A percentile compares a stretch with the other conserved stretches of the same genome.
phyloP scores from a whole-genome alignment of 2,329 filamentous ascomycete species.

The Cryphonectria parasitica region DNA sequence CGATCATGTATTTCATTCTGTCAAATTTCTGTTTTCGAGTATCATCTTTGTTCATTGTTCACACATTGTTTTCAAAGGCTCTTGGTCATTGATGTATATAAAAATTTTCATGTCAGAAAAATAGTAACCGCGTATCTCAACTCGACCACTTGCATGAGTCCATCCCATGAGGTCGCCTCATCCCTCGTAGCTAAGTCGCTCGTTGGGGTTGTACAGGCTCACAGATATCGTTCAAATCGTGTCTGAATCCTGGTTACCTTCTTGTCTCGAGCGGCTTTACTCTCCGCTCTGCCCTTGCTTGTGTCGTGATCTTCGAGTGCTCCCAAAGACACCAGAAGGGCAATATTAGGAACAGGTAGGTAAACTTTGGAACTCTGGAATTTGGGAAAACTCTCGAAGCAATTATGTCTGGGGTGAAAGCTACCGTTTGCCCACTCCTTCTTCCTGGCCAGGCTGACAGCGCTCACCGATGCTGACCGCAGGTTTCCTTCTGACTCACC shows the following conservation, averaged over 20 bases:
- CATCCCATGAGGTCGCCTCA: not conserved
- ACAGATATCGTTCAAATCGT: not conserved
- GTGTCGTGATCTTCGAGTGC: not conserved
- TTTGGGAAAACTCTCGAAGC: not conserved
- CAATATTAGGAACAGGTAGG: not conserved
- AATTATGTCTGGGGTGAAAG: not conserved
- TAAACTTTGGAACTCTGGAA: not conserved
- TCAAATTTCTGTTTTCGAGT: not conserved
- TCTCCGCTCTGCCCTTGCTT: not conserved
- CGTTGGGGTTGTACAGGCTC: no score
- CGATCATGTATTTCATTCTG: not conserved
- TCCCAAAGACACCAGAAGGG: not conserved
- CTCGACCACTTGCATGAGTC: not conserved
- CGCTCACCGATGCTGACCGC: not conserved
- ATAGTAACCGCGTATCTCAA: not conserved
- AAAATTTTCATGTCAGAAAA: not conserved
- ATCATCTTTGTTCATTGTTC: not conserved
- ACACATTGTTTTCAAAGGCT: not conserved
- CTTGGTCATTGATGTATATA: not conserved
- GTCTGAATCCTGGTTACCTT: not conserved
- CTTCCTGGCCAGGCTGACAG: not conserved
- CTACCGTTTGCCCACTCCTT: not conserved
- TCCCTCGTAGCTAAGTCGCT: not conserved
- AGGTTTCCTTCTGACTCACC: not conserved
- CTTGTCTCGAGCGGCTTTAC: not conserved